Evolutionary conservation across 306 rosid species (phyloP).

Genomic region (Corylus avellana): DNA sequence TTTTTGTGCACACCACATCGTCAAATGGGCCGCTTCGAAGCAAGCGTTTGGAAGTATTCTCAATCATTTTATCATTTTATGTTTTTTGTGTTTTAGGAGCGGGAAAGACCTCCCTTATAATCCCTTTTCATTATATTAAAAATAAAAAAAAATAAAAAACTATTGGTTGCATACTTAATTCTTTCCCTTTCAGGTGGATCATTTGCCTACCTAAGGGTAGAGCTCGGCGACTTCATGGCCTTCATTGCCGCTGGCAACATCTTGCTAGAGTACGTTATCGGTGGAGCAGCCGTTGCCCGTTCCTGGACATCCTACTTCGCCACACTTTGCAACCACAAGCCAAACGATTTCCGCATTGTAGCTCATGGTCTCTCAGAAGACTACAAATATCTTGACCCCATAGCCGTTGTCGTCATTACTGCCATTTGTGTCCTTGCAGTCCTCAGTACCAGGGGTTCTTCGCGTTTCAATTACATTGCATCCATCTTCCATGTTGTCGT

Average conservation of each 20-base stretch:
- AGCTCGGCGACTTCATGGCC: constrained; percentile 82
- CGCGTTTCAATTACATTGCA: constrained; percentile 78
- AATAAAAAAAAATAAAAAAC: too few species aligned
- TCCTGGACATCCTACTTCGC: constrained; percentile 89
- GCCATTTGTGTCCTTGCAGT: constrained; percentile 52
- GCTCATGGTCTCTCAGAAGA: constrained; percentile 12
- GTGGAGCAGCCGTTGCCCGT: constrained; percentile 76
- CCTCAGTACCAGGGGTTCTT: constrained; percentile 78
- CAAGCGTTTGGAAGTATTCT: too few species aligned
- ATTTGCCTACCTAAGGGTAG: constrained; percentile 80
- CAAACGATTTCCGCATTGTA: constrained; percentile 60
- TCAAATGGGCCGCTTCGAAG: too few species aligned
- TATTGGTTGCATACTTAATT: too few species aligned
- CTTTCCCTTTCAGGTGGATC: constrained; percentile 60
- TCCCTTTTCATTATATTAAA: too few species aligned
- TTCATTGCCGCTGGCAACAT: constrained; percentile 84
- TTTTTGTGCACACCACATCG: too few species aligned
- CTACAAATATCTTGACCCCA: constrained; percentile 67
- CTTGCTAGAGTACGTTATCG: constrained; percentile 63
- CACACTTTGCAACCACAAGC: constrained; percentile 52
- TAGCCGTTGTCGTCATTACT: constrained; percentile 52
- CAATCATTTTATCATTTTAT: too few species aligned
- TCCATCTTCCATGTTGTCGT: constrained; percentile 55
- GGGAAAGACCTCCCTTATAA: too few species aligned
- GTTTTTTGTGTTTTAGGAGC: too few species aligned